Evolutionary conservation across 148 eudicot species (phyloP).

Genomic region (Cornus kousa): DNA sequence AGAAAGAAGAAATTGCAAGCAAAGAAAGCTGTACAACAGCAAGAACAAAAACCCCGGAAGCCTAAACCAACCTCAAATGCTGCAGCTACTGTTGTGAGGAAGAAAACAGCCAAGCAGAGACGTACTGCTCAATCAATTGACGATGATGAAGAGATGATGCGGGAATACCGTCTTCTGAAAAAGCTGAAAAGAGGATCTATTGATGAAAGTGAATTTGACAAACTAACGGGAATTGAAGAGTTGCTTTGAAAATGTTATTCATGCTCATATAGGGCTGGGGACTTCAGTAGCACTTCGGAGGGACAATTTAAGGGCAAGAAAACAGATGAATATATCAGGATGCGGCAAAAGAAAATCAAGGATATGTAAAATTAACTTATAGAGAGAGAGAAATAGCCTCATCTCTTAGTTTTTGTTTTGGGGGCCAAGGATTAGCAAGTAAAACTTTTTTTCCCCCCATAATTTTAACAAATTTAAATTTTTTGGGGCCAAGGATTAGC

Average conservation of each 20-base stretch:
- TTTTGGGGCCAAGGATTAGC: no score
- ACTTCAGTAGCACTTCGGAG: not conserved
- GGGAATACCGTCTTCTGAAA: conserved; percentile 72
- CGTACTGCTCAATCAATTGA: conserved; percentile 70
- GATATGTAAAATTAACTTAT: no score
- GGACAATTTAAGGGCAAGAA: not conserved
- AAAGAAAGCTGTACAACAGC: conserved; percentile 52
- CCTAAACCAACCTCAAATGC: conserved; percentile 36
- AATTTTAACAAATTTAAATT: no score
- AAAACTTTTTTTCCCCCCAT: no score
- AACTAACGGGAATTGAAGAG: conserved; percentile 79
- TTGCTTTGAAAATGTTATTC: conserved; percentile 27
- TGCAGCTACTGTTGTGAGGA: conserved; percentile 39
- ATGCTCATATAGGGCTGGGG: not conserved
- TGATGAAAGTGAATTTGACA: conserved; percentile 69
- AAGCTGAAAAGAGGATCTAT: conserved; percentile 82
- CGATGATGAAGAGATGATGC: conserved; percentile 72
- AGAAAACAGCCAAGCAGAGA: conserved; percentile 86
- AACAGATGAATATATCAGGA: not conserved
- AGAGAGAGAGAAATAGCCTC: no score
- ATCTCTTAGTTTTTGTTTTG: no score
- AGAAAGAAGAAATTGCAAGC: conserved; percentile 71
- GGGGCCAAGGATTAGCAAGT: no score
- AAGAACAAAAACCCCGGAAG: conserved; percentile 40
- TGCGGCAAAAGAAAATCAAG: no score